Conservation (phyloP, 495 filamentous ascomycete genomes). For the Penicillium soppii region DNA sequence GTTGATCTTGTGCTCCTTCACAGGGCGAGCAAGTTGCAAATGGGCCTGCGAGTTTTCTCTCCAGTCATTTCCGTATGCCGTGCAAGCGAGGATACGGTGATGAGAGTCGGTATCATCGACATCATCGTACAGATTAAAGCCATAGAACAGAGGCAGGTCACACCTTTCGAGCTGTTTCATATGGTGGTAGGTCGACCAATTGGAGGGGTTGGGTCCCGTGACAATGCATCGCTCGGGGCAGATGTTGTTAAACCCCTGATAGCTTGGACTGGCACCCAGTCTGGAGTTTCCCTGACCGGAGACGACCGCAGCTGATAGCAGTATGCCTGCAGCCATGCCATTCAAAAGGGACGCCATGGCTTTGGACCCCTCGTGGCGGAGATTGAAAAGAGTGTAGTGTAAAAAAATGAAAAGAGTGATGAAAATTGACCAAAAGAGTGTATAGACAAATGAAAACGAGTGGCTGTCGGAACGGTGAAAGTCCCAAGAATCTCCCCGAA, state of each 20-base stretch:
- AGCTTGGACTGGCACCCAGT: constrained; percentile 18
- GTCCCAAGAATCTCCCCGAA: background rate
- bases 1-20: constrained; percentile 5
- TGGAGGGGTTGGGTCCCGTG: constrained; percentile 26
- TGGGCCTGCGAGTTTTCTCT: constrained; percentile 3
- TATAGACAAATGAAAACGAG: constrained; percentile 4
- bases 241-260: constrained; percentile 13
- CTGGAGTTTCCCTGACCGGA: constrained; percentile 4
- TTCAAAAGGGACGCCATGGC: constrained; percentile 2
- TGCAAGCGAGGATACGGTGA: constrained; percentile 33
- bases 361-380: background rate
- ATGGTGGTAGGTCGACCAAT: constrained; percentile 35
- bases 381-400: constrained; percentile 1
- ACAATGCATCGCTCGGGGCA: constrained; percentile 32
- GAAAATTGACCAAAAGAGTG: background rate
- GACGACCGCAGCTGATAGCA: constrained; percentile 1
- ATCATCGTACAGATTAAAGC: constrained; percentile 28
- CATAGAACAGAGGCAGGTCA: constrained; percentile 28
- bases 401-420: constrained; percentile 1
- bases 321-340: constrained; percentile 1
- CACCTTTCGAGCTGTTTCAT: constrained; percentile 22
- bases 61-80: constrained; percentile 29
- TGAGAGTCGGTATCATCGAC: constrained; percentile 24
- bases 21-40: background rate
- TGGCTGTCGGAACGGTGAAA: background rate